Conservation (phyloP, 2,329 filamentous ascomycete species). For the Pseudophaeomoniella oleicola region DNA sequence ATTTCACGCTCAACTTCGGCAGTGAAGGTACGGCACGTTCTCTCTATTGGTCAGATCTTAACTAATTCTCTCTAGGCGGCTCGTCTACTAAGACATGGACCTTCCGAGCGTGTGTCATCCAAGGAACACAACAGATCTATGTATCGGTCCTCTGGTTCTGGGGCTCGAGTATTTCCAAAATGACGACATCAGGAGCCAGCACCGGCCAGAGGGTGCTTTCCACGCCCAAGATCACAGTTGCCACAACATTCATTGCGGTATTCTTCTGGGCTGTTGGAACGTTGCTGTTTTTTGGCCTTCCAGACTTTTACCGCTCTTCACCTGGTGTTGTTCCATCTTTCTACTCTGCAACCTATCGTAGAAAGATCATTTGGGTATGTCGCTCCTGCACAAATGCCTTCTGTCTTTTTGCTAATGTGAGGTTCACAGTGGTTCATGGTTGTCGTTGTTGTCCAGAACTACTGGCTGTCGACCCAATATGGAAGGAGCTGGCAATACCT, state of each 20-base stretch:
- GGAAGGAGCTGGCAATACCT: conserved; percentile 46
- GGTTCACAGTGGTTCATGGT: background rate
- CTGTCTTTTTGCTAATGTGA: background rate
- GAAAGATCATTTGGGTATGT: conserved; percentile 31
- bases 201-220: conserved; percentile 1
- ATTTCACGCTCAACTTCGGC: conserved; percentile 45
- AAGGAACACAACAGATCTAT: conserved; percentile 44
- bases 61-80: conserved; percentile 1
- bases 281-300: conserved; percentile 37
- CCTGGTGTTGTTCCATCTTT: conserved; percentile 43
- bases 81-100: conserved; percentile 31
- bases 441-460: conserved; percentile 36
- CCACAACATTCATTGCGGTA: conserved; percentile 32
- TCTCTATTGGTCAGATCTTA: conserved; percentile 16
- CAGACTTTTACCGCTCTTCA: conserved; percentile 42
- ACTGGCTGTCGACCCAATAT: conserved; percentile 43
- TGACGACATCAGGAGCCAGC: conserved; percentile 23
- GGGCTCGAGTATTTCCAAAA: conserved; percentile 31
- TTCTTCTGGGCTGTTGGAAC: conserved; percentile 35
- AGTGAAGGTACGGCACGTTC: conserved; percentile 35
- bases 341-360: conserved; percentile 38
- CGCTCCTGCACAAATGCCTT: conserved; percentile 1
- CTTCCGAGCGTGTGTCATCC: conserved; percentile 40
- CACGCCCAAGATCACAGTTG: conserved; percentile 10
- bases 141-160: conserved; percentile 44